Conservation (phyloP, 1,284 basidiomycete genomes). For the Erythrobasidium hasegawianum region DNA sequence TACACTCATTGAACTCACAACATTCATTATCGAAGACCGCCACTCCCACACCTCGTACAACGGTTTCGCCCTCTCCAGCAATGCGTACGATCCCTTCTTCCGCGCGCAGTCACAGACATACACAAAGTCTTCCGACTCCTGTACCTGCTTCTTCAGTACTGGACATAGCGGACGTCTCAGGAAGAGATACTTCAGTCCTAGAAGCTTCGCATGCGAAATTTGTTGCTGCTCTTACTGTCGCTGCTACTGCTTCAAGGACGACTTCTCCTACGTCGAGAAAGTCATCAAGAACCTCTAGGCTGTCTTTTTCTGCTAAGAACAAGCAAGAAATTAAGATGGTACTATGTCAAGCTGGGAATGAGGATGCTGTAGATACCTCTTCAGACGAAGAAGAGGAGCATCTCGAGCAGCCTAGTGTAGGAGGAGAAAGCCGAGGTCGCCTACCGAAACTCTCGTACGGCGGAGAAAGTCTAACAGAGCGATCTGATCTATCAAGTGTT, state of each 20-base stretch:
- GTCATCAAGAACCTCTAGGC: neutral
- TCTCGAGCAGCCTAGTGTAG: neutral
- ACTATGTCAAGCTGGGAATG: neutral
- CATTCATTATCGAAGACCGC: neutral
- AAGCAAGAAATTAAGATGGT: neutral
- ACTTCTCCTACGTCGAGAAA: neutral
- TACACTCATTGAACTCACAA: neutral
- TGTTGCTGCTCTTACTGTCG: neutral
- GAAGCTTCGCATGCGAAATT: conserved; percentile 1
- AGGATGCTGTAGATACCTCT: neutral
- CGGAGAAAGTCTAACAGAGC: neutral
- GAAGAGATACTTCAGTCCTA: neutral
- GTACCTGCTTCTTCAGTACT: neutral
- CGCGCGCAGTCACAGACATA: neutral
- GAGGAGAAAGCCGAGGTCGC: neutral
- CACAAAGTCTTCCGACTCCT: neutral
- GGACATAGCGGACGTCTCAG: neutral
- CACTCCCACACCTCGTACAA: neutral
- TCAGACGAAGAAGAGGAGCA: neutral
- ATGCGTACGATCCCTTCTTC: too few species aligned
- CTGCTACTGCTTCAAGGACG: neutral
- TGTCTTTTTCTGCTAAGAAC: neutral
- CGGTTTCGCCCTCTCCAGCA: neutral
- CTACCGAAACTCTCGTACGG: neutral
- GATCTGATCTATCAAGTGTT: neutral